Evolutionary conservation across 805 yeast genomes (phyloP).

Genomic region (Kodamaea kaohsiungensis): DNA sequence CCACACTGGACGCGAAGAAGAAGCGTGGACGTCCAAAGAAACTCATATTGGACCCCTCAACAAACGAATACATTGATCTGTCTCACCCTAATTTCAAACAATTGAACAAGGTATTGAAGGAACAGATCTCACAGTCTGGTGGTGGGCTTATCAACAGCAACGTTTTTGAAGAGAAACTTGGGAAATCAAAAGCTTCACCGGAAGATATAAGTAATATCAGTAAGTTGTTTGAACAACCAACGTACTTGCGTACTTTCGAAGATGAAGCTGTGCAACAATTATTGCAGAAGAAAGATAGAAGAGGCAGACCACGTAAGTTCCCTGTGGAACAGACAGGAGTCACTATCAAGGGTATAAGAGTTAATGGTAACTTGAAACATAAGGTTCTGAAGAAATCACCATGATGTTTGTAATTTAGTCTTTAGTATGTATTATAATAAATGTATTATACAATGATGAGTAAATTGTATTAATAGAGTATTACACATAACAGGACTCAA

Average conservation of each 20-base stretch:
- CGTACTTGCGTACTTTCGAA: slow-evolving; percentile 28
- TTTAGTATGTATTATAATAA: background rate
- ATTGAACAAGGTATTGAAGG: slow-evolving; percentile 32
- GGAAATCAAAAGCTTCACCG: background rate
- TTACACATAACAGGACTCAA: no score
- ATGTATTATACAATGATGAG: slow-evolving; percentile 1
- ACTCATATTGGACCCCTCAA: slow-evolving; percentile 41
- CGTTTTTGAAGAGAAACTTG: slow-evolving; percentile 3
- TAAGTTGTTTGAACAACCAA: slow-evolving; percentile 30
- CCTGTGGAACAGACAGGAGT: slow-evolving; percentile 48
- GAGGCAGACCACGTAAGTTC: slow-evolving; percentile 54
- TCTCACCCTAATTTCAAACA: slow-evolving; percentile 43
- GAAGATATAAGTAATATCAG: slow-evolving; percentile 11
- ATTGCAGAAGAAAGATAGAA: slow-evolving; percentile 41
- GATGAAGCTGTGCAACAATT: slow-evolving; percentile 37
- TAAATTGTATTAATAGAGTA: background rate
- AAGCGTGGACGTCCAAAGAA: slow-evolving; percentile 45
- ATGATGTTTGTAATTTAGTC: background rate
- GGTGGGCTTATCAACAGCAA: slow-evolving; percentile 1
- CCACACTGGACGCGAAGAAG: slow-evolving; percentile 26
- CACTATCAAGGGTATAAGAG: slow-evolving; percentile 44
- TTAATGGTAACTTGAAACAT: slow-evolving; percentile 30
- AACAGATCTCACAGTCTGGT: slow-evolving; percentile 6
- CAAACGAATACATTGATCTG: slow-evolving; percentile 41
- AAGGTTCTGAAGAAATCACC: slow-evolving; percentile 7